These are phyloP conservation scores for Trifolium subterraneum DNA, from an alignment of 306 rosid species.

Conservation along the genomic window DNA sequence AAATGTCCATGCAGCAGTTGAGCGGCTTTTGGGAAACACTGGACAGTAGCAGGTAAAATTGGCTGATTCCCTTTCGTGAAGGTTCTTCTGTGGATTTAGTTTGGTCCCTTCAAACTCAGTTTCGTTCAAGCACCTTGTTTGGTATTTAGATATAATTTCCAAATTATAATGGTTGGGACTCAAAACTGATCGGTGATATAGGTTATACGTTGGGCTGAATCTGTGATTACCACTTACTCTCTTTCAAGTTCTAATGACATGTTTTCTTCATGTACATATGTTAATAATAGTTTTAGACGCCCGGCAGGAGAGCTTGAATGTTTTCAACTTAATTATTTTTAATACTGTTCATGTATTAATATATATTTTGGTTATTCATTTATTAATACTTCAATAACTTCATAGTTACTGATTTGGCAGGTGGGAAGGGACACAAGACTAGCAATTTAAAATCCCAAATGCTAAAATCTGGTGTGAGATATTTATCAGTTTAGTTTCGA, in stretches of 20 bases:
- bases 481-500: slow-evolving; percentile 38
- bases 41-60: slow-evolving; percentile 61
- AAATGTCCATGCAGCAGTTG: slow-evolving; percentile 86
- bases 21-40: slow-evolving; percentile 77
- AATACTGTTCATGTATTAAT: not conserved
- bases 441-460: slow-evolving; percentile 40
- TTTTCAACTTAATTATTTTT: slow-evolving; percentile 18
- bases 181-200: slow-evolving; percentile 46
- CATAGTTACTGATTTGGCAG: slow-evolving; percentile 54
- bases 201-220: slow-evolving; percentile 40
- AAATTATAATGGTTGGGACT: slow-evolving; percentile 50
- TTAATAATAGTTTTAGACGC: slow-evolving; percentile 32
- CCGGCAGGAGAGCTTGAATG: slow-evolving; percentile 6
- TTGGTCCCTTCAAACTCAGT: slow-evolving; percentile 46
- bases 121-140: slow-evolving; percentile 43
- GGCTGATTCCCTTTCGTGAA: slow-evolving; percentile 39
- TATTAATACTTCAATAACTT: slow-evolving; percentile 36
- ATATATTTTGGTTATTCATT: slow-evolving; percentile 3
- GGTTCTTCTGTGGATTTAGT: slow-evolving; percentile 41
- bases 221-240: slow-evolving; percentile 36
- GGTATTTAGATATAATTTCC: slow-evolving; percentile 50
- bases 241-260: slow-evolving; percentile 29
- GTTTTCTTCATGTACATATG: slow-evolving; percentile 50
- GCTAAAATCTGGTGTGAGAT: slow-evolving; percentile 50
- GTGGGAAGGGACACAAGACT: slow-evolving; percentile 48